Base-by-base conservation (phyloP, 2,329 filamentous ascomycete species). In the Blastomyces gilchristii region DNA sequence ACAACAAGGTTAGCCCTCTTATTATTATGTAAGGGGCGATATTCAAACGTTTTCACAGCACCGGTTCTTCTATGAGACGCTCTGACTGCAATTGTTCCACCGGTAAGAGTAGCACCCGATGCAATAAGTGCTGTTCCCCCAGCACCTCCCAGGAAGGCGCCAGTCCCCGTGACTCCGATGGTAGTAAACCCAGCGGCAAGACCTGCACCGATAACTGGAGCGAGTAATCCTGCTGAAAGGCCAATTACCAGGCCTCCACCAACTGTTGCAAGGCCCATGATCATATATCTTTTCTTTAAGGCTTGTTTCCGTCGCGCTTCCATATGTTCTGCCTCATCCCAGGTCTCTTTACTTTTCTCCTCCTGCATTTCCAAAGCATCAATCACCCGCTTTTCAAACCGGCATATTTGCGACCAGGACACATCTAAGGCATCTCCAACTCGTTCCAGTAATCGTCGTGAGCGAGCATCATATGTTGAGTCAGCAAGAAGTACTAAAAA, bases 331-430 rank as follows among this genome's bases (percentile, higher is more conserved):
- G 94, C 88, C 74, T 99, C 94, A 68, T 97, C 95, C 94, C 94
- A 99, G 67, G 93, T 96, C 76, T 99, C 94, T 71, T 93, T 95
- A 66, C 91, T 89, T 6, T 91, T 90, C 57, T 89, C 87, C 75
- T 97, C 91, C 76, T 97, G 93, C 91, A 99, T 97, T 75, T 99
- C 94, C 28, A 99, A 80, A 0, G 94, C 91, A 75, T 99, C 94
- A 8, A 94, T 97, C 6, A 99, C 91, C 61, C 91, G 88, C 78
- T 97, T 97, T 77, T 99, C 94, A 71, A 99, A 99, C 49, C 91
- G 87, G 75, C 91, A 96, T 63, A 97, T 96, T 68, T 99, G 94
- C 62, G 95, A 80, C 91, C 90, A 96, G 14, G 87, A 83, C 8
- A 99, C 87, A 52, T 89, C 86, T 68, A 99, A 83, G 65, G 88